These are phyloP conservation scores for Carallia pectinifolia DNA, from an alignment of 345 rosid genomes.

Conservation along the genomic window DNA sequence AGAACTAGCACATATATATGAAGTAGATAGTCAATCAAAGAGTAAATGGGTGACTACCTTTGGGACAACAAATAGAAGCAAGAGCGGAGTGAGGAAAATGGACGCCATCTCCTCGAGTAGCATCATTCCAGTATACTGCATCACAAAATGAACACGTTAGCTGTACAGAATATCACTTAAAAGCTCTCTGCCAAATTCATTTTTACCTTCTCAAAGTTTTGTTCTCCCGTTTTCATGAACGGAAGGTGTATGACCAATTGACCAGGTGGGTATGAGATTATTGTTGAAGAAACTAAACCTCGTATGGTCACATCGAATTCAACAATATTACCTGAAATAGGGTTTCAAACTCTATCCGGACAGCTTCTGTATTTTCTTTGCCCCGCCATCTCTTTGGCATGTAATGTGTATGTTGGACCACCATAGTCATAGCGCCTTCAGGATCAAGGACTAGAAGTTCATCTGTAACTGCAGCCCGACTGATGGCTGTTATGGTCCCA, in stretches of 20 bases:
- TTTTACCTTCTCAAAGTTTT: neutral
- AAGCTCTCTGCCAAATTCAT: neutral
- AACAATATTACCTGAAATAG: constrained; percentile 72
- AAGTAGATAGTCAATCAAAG: constrained; percentile 10
- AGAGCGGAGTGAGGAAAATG: constrained; percentile 87
- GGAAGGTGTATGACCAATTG: neutral
- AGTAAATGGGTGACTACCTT: constrained; percentile 43
- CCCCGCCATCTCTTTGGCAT: constrained; percentile 99
- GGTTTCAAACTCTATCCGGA: constrained; percentile 81
- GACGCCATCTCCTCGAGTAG: constrained; percentile 97
- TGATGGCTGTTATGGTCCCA: constrained; percentile 94
- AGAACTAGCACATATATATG: constrained; percentile 5
- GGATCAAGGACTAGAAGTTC: constrained; percentile 88
- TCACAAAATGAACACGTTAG: neutral
- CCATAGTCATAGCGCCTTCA: constrained; percentile 82
- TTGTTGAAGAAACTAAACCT: neutral
- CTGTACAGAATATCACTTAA: constrained; percentile 8
- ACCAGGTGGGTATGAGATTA: neutral
- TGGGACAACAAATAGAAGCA: constrained; percentile 86
- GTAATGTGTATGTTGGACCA: constrained; percentile 89
- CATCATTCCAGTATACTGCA: constrained; percentile 98
- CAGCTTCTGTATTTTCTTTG: constrained; percentile 73
- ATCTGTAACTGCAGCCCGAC: constrained; percentile 89
- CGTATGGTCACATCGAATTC: neutral
- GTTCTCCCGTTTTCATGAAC: neutral